Evolutionary conservation across 2,329 filamentous ascomycete genomes (phyloP), one percentile per base, ranked within the genome.

Genomic region (Arthrobotrys sinensis): DNA sequence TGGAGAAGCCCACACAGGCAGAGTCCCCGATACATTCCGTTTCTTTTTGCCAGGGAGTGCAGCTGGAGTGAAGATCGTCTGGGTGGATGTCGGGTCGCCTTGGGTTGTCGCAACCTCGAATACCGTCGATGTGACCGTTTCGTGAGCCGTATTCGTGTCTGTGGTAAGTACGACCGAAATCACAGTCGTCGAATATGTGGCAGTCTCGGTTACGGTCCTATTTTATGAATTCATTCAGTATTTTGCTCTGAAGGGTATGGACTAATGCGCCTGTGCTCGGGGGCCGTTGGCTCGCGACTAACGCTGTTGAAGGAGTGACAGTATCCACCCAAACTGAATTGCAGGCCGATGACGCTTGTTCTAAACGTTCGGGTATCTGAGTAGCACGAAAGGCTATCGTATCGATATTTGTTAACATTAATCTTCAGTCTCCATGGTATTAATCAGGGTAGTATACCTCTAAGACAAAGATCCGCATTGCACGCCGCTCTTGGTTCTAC

Each of bases 321-420:
- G 62, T 66, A 8, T 28, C 24, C 5, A 66, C 62, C 62, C 46
- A 67, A 19, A 67, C 55, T 10, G 63, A 67, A 32, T 50, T 50
- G 36, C 63, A 67, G 14, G 50, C 63, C 10, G 63, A 38, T 24
- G 63, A 66, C 36, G 48, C 63, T 3, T 53, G 46, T 7, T 53
- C 63, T 14, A 67, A n/a, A 16, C 63, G 32, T 12, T 46, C 63
- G 2, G 63, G 1, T 28, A 67, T 53, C 34, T 67, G 63, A 12
- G 63, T 24, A 11, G 63, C 63, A 32, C 63, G 63, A 11, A 67
- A n/a, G 2, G 63, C 63, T 67, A 24, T 53, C 4, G 24, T 28
- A 28, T 28, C 4, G 24, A 28, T 28, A 28, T 28, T 4, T 28
- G 4, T 28, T 28, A 28, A 4, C 24, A 28, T 28, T 4, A 28